Percentiles rank a stretch among this genome's conserved stretches.
Evolutionary conservation across 2,329 filamentous ascomycete genomes (phyloP).

Genomic region (Botrytis tulipae): DNA sequence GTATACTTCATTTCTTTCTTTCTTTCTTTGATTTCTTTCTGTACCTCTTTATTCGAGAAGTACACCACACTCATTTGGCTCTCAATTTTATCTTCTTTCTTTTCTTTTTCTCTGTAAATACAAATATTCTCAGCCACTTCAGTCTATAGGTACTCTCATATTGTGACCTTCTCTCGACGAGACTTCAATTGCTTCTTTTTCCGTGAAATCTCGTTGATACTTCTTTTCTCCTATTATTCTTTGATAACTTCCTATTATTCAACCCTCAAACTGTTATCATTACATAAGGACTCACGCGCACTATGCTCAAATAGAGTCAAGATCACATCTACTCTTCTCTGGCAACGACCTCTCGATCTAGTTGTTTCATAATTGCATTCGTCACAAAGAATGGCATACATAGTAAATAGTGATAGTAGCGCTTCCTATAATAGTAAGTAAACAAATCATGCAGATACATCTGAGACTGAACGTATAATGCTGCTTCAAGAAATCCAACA

Average conservation of each 20-base stretch:
- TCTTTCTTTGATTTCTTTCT: not conserved
- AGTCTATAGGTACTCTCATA: not conserved
- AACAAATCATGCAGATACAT: not conserved
- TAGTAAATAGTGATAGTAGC: not conserved
- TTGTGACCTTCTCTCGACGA: not conserved
- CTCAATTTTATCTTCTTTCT: not conserved
- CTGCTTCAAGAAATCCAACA: not conserved
- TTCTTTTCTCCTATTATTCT: not conserved
- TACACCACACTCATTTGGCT: not conserved
- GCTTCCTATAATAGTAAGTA: not conserved
- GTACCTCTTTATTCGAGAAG: not conserved
- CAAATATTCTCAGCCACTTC: not conserved
- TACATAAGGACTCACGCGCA: no score
- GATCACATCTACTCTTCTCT: not conserved
- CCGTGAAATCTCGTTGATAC: no score
- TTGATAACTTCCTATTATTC: not conserved
- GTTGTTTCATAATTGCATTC: no score
- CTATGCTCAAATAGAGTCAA: not conserved
- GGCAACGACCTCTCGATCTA: no score
- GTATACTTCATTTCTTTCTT: not conserved
- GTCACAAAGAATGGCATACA: not conserved
- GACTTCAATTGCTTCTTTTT: no score
- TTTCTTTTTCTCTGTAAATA: not conserved
- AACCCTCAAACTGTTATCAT: no score
- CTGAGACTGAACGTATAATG: not conserved